These are phyloP conservation scores for Barbarea vulgaris DNA, from an alignment of 345 rosid species.

Conservation along the genomic window DNA sequence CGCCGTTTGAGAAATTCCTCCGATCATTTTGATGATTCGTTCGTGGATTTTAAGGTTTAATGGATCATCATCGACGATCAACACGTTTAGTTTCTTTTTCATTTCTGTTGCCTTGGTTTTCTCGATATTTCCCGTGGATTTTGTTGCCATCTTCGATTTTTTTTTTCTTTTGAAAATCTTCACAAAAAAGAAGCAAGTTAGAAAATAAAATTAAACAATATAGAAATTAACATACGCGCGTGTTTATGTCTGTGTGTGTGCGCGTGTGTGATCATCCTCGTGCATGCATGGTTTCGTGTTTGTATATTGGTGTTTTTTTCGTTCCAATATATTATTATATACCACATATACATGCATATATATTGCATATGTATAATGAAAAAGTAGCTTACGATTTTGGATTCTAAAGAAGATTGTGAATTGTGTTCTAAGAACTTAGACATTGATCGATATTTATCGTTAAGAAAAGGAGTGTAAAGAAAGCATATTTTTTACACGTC, in stretches of 20 bases:
- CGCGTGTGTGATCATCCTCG: not conserved
- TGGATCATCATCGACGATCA: constrained; percentile 44
- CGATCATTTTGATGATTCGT: constrained; percentile 15
- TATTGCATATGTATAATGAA: not conserved
- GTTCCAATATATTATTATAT: not conserved
- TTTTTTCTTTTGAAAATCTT: not conserved
- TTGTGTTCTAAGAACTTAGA: constrained; percentile 26
- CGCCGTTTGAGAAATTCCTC: constrained; percentile 27
- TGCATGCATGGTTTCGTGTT: constrained; percentile 28
- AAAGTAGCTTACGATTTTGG: constrained; percentile 24
- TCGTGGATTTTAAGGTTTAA: constrained; percentile 26
- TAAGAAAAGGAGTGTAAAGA: constrained; percentile 10
- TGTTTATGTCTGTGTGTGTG: not conserved
- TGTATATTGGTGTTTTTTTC: not conserved
- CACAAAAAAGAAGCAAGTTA: constrained; percentile 3
- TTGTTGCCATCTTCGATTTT: constrained; percentile 20
- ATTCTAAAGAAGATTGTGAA: constrained; percentile 27
- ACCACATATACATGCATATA: not conserved
- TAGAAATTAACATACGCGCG: not conserved
- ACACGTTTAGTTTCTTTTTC: constrained; percentile 29
- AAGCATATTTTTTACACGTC: constrained; percentile 20
- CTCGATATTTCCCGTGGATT: not conserved
- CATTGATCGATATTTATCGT: constrained; percentile 24
- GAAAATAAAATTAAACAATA: not conserved
- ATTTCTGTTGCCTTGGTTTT: not conserved